Evolutionary conservation across 345 rosid genomes (phyloP), one percentile per base, ranked within the genome.

Genomic region (Fremontodendron californicum): DNA sequence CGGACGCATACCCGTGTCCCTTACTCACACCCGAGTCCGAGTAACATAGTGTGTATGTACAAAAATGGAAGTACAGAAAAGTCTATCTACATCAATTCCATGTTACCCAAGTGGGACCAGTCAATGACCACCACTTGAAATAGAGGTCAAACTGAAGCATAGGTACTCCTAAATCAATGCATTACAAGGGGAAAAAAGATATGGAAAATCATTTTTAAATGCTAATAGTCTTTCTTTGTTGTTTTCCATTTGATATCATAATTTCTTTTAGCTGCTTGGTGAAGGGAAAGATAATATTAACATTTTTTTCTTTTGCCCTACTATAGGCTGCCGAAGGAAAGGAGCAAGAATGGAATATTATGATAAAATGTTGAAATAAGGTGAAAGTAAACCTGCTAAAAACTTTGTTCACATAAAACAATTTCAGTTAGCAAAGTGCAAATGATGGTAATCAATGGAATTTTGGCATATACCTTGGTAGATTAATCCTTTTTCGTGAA

Each of bases 401-500:
- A 19, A 48, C 65, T 60, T 27, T 29, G 7, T 27, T 27, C 64
- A 25, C 64, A 27, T 27, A 58, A 10, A 10, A 6, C 5, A 10
- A 21, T 27, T 23, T 31, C 58, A 31, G 27, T 31, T 29, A 45
- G 23, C 57, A 71, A 71, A 48, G 6, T 33, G 60, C 45, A 63
- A 21, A 63, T 27, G 42, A 31, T 46, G 42, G 33, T 46, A 62
- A n/a, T 16, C 35, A 58, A 48, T 19, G 54, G 27, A 78, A 71
- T 42, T 74, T 72, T 12, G 10, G 65, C 12, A 6, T 45, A 51
- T 82, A 89, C 99, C 98, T 93, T 88, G 97, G 83, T 95, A 95
- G 81, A 95, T 93, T 78, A 95, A 88, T 27, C 99, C 99, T 86
- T 93, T 95, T 77, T 93, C 91, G 54, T 95, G 97, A 82, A 95